These are phyloP conservation scores for Eucalyptus coolabah DNA, from an alignment of 345 rosid genomes.

Conservation along the genomic window DNA sequence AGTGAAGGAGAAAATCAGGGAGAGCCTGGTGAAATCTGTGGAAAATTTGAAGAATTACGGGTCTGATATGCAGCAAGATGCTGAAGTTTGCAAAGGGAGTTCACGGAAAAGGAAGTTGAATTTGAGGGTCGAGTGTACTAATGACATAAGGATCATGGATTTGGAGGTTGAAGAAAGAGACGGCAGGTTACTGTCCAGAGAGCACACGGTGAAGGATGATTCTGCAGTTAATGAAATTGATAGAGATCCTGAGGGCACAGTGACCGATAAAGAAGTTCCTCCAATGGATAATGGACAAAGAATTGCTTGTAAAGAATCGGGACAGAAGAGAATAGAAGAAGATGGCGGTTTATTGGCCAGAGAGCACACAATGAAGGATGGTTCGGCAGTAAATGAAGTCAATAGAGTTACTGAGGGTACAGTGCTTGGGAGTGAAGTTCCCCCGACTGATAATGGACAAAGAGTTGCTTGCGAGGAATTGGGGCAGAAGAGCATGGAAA, in stretches of 20 bases:
- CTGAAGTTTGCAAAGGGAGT: background rate
- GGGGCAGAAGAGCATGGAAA: background rate
- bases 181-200: background rate
- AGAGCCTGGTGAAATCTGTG: conserved; percentile 3
- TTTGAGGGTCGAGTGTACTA: background rate
- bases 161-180: background rate
- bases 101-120: background rate
- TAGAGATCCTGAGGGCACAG: background rate
- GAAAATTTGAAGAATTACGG: conserved; percentile 1
- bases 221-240: background rate
- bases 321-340: background rate
- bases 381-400: background rate
- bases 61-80: background rate
- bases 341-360: background rate
- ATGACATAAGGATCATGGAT: background rate
- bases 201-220: background rate
- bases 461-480: background rate
- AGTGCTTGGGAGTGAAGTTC: background rate
- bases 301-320: background rate
- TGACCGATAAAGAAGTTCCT: background rate
- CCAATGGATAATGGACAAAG: background rate
- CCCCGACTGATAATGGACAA: background rate
- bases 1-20: background rate
- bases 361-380: background rate
- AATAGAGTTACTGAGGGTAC: background rate